These are phyloP conservation scores for Kodamaea restingae DNA, from an alignment of 805 yeast species.

Conservation along the genomic window DNA sequence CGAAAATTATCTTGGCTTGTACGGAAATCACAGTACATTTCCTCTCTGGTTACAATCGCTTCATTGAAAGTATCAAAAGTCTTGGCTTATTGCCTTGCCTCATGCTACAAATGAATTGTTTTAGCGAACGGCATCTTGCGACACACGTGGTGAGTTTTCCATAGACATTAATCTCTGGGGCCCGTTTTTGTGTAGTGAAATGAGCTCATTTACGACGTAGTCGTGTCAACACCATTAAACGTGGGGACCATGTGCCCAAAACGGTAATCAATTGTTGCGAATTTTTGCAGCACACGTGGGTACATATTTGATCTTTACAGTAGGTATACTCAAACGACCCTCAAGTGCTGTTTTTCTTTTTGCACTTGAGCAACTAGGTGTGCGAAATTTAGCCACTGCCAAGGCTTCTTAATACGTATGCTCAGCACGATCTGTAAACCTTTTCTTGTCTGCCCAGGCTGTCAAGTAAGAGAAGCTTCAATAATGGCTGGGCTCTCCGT, in stretches of 20 bases:
- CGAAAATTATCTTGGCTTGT: too few species aligned
- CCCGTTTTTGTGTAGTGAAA: background rate
- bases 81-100: background rate
- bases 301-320: background rate
- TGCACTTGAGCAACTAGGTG: background rate
- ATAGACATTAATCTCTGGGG: background rate
- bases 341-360: conserved; percentile 2
- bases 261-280: conserved; percentile 5
- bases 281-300: conserved; percentile 7
- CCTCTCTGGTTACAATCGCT: too few species aligned
- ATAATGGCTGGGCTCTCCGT: background rate
- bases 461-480: background rate
- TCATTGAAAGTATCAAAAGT: background rate
- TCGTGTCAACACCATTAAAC: conserved; percentile 6
- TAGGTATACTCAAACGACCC: background rate
- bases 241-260: conserved; percentile 3
- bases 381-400: too few species aligned
- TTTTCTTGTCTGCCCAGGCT: background rate
- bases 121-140: background rate
- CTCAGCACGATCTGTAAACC: too few species aligned
- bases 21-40: too few species aligned
- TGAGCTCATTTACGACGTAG: background rate
- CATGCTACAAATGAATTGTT: too few species aligned
- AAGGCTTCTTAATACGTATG: too few species aligned
- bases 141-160: background rate